Evolutionary conservation across 2,329 filamentous ascomycete genomes (phyloP).

Genomic region (Ceratocystis ficicola): DNA sequence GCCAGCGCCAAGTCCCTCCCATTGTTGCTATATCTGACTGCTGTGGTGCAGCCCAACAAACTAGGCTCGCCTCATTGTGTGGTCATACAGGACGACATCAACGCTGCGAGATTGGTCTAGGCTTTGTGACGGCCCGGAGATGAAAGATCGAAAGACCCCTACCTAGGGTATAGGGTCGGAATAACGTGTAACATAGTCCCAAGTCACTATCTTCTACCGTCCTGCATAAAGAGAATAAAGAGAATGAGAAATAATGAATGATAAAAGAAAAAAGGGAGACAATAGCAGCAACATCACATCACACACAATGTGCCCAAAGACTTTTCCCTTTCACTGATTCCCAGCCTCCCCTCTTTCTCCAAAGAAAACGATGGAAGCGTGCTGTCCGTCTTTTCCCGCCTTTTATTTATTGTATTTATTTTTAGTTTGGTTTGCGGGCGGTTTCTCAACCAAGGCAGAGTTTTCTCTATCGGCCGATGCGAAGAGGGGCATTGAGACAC

Average conservation of each 20-base stretch:
- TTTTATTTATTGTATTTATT: background rate
- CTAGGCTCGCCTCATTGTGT: background rate
- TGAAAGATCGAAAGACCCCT: no score
- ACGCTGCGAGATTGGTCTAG: background rate
- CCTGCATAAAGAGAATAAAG: background rate
- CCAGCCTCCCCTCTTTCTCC: constrained; percentile 9
- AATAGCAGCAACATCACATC: constrained; percentile 4
- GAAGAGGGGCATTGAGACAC: constrained; percentile 1
- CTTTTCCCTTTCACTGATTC: constrained; percentile 7
- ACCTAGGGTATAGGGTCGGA: no score
- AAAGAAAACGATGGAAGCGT: constrained; percentile 6
- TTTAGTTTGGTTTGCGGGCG: background rate
- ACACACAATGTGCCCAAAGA: background rate
- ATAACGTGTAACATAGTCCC: no score
- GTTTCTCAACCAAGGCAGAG: background rate
- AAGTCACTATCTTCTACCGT: background rate
- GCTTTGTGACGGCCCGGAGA: background rate
- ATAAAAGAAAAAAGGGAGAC: constrained; percentile 3
- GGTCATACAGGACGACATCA: background rate
- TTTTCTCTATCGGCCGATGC: constrained; percentile 4
- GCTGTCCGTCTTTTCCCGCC: background rate
- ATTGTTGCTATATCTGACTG: background rate
- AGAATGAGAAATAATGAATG: background rate
- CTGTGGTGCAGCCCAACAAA: background rate
- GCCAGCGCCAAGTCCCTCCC: background rate